Evolutionary conservation across 2,329 filamentous ascomycete genomes (phyloP).

Genomic region (Penicillium sp.): DNA sequence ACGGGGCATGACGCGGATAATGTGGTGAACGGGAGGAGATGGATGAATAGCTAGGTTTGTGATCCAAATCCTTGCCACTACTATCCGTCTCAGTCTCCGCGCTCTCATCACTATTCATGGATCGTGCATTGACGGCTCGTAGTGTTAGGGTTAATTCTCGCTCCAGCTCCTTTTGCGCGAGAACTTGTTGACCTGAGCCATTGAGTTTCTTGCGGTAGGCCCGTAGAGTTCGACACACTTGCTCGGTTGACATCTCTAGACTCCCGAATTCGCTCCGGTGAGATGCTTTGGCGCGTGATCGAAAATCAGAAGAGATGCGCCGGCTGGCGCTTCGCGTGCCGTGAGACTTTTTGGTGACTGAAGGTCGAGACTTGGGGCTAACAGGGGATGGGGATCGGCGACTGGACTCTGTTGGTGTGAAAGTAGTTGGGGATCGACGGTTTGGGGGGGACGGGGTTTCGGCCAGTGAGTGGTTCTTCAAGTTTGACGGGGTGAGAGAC

Average conservation of each 20-base stretch:
- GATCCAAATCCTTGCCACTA: conserved; percentile 42
- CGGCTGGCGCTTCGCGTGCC: conserved; percentile 39
- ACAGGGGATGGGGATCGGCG: conserved; percentile 46
- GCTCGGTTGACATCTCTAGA: conserved; percentile 59
- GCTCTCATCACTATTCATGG: conserved; percentile 33
- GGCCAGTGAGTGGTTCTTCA: conserved; percentile 36
- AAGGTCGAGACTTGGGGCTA: conserved; percentile 35
- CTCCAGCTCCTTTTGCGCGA: conserved; percentile 59
- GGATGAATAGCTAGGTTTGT: conserved; percentile 28
- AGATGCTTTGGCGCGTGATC: conserved; percentile 49
- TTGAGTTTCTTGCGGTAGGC: conserved; percentile 64
- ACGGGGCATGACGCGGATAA: conserved; percentile 39
- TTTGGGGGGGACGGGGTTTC: conserved; percentile 38
- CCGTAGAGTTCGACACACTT: conserved; percentile 60
- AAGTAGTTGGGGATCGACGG: conserved; percentile 36
- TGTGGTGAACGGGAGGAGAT: conserved; percentile 29
- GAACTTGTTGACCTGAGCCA: conserved; percentile 52
- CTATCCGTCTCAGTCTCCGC: conserved; percentile 44
- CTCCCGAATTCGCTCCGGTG: conserved; percentile 50
- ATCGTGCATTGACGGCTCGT: conserved; percentile 37
- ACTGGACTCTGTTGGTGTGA: conserved; percentile 29
- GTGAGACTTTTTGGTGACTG: conserved; percentile 33
- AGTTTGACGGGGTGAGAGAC: conserved; percentile 46
- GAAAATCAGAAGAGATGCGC: conserved; percentile 56
- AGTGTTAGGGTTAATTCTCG: conserved; percentile 57